phyloP scores from a whole-genome alignment of 2,329 filamentous ascomycete species.

The Pestalotiopsis sp. region DNA sequence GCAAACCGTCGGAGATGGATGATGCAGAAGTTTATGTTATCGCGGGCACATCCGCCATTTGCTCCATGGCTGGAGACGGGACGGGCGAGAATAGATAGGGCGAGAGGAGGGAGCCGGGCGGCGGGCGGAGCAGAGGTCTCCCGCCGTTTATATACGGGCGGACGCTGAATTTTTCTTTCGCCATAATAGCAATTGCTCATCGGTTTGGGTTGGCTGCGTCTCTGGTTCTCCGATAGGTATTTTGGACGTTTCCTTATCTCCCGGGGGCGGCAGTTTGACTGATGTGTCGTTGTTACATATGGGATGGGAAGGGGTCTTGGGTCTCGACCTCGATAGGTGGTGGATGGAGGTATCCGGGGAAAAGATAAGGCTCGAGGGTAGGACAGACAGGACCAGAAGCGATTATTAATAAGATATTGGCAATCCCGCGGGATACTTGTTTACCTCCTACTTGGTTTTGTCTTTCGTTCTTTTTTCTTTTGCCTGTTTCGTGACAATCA shows the following conservation, averaged over 20 bases:
- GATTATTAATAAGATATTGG: slow-evolving; percentile 22
- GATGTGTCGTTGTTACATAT: not conserved
- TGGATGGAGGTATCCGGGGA: not conserved
- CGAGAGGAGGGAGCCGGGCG: not conserved
- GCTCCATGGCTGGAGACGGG: no score
- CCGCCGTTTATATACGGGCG: not conserved
- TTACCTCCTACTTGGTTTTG: no score
- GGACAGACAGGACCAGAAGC: slow-evolving; percentile 22
- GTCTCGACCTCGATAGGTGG: no score
- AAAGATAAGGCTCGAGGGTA: not conserved
- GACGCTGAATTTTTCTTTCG: not conserved
- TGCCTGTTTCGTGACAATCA: not conserved
- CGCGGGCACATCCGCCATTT: not conserved
- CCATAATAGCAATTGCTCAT: not conserved
- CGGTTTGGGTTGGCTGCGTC: not conserved
- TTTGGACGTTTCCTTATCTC: slow-evolving; percentile 2
- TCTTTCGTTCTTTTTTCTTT: not conserved
- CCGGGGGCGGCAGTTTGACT: not conserved
- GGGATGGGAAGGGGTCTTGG: no score
- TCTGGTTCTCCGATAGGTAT: not conserved
- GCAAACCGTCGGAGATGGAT: not conserved
- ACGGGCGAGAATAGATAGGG: not conserved
- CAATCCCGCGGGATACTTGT: slow-evolving; percentile 11
- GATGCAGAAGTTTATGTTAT: not conserved
- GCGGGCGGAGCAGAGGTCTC: not conserved